phyloP scores from a whole-genome alignment of 176 grass and related monocot genomes.

The Phyllostachys edulis region DNA sequence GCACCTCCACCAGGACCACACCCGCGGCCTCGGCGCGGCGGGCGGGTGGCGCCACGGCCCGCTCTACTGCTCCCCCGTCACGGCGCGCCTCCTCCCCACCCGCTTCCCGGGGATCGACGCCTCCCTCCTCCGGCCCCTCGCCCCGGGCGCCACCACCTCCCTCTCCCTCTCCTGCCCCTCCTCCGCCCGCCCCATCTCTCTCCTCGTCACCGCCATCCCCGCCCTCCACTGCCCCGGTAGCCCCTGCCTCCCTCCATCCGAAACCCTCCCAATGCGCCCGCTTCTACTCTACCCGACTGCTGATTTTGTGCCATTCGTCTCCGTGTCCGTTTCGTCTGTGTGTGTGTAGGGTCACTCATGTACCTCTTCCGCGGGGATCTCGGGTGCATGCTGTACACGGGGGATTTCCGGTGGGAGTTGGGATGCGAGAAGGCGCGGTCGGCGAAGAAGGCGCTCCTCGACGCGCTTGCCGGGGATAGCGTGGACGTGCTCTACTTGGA shows the following conservation, averaged over 20 bases:
- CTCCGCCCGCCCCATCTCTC: conserved; percentile 19
- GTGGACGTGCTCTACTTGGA: conserved; percentile 78
- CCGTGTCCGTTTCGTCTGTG: background rate
- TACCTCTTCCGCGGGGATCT: conserved; percentile 82
- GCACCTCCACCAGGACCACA: conserved; percentile 91
- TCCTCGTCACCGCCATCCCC: conserved; percentile 72
- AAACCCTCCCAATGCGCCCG: background rate
- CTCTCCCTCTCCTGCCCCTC: conserved; percentile 43
- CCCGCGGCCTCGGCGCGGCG: conserved; percentile 52
- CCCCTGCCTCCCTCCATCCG: background rate
- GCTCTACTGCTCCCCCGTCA: conserved; percentile 74
- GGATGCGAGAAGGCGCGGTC: conserved; percentile 50
- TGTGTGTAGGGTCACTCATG: conserved; percentile 66
- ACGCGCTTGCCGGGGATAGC: conserved; percentile 59
- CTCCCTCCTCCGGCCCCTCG: conserved; percentile 62
- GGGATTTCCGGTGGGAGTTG: conserved; percentile 77
- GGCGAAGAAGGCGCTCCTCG: conserved; percentile 60
- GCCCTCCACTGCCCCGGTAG: conserved; percentile 78
- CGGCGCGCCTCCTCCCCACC: conserved; percentile 63
- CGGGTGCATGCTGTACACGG: conserved; percentile 77
- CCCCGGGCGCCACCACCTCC: conserved; percentile 33
- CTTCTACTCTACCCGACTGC: background rate
- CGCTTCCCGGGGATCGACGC: conserved; percentile 68
- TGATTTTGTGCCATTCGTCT: background rate
- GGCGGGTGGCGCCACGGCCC: conserved; percentile 60